phyloP scores from a whole-genome alignment of 495 filamentous ascomycete genomes.

The Aspergillus heteromorphus region DNA sequence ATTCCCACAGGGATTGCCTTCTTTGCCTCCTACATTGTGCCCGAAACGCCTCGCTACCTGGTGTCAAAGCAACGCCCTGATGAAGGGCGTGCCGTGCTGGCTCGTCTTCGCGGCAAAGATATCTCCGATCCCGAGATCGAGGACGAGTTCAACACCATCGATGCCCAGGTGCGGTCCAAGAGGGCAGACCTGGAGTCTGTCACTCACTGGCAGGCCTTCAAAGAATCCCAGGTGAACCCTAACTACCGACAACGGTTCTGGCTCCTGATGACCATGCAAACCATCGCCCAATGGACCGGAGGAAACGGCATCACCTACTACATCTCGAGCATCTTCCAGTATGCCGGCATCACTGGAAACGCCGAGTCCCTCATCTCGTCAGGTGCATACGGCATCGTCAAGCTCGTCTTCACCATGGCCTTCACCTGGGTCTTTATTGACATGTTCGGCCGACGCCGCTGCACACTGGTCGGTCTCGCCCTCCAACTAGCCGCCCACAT shows the following conservation, averaged over 20 bases:
- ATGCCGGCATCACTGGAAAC: slow-evolving; percentile 31
- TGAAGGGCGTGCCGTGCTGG: slow-evolving; percentile 31
- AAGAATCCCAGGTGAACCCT: slow-evolving; percentile 35
- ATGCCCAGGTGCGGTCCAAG: slow-evolving; percentile 25
- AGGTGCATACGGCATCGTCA: slow-evolving; percentile 41
- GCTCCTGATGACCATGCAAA: slow-evolving; percentile 42
- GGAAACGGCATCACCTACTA: slow-evolving; percentile 48
- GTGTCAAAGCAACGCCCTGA: slow-evolving; percentile 30
- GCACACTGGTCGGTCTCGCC: slow-evolving; percentile 29
- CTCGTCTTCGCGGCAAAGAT: slow-evolving; percentile 33
- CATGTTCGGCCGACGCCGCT: slow-evolving; percentile 37
- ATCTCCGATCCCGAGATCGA: slow-evolving; percentile 25
- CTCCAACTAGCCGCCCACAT: slow-evolving; percentile 39
- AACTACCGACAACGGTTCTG: slow-evolving; percentile 45
- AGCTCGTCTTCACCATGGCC: slow-evolving; percentile 43
- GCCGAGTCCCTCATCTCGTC: slow-evolving; percentile 33
- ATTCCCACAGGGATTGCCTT: slow-evolving; percentile 37
- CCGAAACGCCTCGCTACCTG: slow-evolving; percentile 41
- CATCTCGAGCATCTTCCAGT: slow-evolving; percentile 38
- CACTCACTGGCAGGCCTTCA: slow-evolving; percentile 37
- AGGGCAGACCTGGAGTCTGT: slow-evolving; percentile 22
- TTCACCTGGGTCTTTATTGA: slow-evolving; percentile 45
- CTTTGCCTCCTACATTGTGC: slow-evolving; percentile 30
- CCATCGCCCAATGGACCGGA: slow-evolving; percentile 42
- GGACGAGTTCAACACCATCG: slow-evolving; percentile 34